These are phyloP conservation scores for Kokia cookei DNA, from an alignment of 441 rosid genomes.

Conservation along the genomic window DNA sequence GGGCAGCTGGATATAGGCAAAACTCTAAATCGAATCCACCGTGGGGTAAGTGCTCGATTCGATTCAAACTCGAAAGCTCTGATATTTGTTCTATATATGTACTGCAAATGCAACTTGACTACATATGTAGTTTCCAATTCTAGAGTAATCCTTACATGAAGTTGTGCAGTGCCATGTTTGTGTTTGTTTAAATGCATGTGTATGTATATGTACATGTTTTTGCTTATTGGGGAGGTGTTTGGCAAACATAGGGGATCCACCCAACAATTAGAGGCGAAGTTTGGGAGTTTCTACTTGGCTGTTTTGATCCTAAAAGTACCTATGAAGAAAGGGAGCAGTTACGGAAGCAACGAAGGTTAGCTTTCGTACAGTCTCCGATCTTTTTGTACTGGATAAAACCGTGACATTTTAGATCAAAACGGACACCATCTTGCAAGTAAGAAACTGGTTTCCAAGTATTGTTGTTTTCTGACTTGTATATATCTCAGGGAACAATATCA, in stretches of 20 bases:
- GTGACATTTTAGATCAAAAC: no score
- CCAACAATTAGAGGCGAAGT: slow-evolving; percentile 99
- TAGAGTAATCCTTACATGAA: neutral
- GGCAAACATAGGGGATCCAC: slow-evolving; percentile 63
- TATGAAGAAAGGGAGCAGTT: slow-evolving; percentile 79
- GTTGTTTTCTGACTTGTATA: neutral
- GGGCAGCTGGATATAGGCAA: slow-evolving; percentile 76
- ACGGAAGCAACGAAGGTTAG: slow-evolving; percentile 63
- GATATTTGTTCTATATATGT: neutral
- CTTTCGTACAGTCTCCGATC: neutral
- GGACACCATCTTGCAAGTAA: no score
- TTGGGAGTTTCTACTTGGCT: slow-evolving; percentile 92
- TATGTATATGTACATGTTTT: neutral
- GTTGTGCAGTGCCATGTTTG: neutral
- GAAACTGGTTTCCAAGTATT: neutral
- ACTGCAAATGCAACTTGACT: neutral
- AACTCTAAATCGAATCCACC: slow-evolving; percentile 74
- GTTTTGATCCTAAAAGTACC: slow-evolving; percentile 82
- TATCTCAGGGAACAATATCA: slow-evolving; percentile 58
- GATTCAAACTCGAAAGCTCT: neutral
- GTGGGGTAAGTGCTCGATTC: slow-evolving; percentile 50
- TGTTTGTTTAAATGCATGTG: neutral
- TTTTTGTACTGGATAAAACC: neutral
- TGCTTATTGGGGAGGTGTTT: neutral
- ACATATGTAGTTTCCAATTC: neutral